phyloP scores from a whole-genome alignment of 768 basidiomycete genomes.

The Suillus discolor region DNA sequence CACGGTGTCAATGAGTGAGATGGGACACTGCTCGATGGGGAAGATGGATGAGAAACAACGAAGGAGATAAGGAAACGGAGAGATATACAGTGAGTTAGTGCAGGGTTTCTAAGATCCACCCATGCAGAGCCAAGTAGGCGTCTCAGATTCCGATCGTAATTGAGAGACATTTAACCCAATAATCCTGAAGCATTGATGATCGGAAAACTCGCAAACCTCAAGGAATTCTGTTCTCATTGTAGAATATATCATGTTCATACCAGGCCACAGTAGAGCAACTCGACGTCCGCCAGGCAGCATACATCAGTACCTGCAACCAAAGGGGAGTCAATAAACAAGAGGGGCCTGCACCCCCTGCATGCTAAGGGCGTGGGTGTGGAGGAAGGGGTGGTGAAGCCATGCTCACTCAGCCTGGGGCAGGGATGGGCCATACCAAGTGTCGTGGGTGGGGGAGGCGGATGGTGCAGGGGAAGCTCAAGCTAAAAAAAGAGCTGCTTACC shows the following conservation, averaged over 20 bases:
- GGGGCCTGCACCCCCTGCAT: too few relatives aligned
- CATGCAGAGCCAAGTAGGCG: not conserved
- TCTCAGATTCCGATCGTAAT: not conserved
- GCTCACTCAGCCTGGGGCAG: too few relatives aligned
- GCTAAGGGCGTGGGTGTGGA: too few relatives aligned
- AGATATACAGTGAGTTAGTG: not conserved
- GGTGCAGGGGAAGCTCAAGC: too few relatives aligned
- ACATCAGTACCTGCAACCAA: too few relatives aligned
- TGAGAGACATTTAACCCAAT: not conserved
- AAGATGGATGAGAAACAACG: not conserved
- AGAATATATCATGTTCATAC: not conserved
- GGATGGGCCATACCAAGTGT: too few relatives aligned
- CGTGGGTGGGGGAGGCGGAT: too few relatives aligned
- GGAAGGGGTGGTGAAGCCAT: too few relatives aligned
- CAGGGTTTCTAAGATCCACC: slow-evolving; percentile 5
- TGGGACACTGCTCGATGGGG: not conserved
- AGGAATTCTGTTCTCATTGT: not conserved
- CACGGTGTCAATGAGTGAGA: not conserved
- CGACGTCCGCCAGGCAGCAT: not conserved
- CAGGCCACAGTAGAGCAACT: not conserved
- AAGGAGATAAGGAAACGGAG: not conserved
- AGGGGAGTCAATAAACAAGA: too few relatives aligned
- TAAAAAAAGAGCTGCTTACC: too few relatives aligned
- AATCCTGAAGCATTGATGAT: not conserved
- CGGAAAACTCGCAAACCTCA: not conserved